A percentile compares a stretch with the other conserved stretches of the same genome.
Evolutionary conservation across 139 green algal species (phyloP).

Genomic region (Chara braunii): DNA sequence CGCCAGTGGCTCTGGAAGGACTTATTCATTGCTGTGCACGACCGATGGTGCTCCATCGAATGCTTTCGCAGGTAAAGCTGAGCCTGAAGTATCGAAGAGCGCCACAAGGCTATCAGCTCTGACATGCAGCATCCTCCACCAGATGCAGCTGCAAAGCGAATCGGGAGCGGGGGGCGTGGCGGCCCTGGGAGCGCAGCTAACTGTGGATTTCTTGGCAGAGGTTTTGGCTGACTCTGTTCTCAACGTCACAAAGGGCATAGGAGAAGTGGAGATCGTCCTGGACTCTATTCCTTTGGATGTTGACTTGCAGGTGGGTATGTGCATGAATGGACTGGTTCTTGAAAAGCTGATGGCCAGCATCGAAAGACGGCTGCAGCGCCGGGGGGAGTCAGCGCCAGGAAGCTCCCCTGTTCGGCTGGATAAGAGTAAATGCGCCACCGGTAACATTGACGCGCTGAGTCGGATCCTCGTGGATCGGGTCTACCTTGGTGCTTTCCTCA

Average conservation of each 20-base stretch:
- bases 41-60: too few species aligned
- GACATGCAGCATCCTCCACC: too few species aligned
- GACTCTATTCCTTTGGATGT: conserved; percentile 12
- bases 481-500: conserved; percentile 16
- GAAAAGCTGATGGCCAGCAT: conserved; percentile 1
- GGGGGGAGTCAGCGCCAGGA: background rate
- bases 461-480: conserved; percentile 21
- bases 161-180: too few species aligned
- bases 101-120: too few species aligned
- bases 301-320: background rate
- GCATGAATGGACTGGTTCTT: conserved; percentile 30
- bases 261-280: conserved; percentile 22
- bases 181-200: too few species aligned
- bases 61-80: too few species aligned
- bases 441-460: conserved; percentile 22
- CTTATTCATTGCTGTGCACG: too few species aligned
- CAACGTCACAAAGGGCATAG: background rate
- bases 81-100: too few species aligned
- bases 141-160: too few species aligned
- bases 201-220: conserved; percentile 24
- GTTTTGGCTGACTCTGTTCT: conserved; percentile 14
- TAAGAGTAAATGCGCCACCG: background rate
- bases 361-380: background rate
- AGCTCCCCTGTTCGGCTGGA: background rate
- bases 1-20: too few species aligned